Conservation (phyloP, 2,329 filamentous ascomycete genomes). For the Aspergillus tamarii region DNA sequence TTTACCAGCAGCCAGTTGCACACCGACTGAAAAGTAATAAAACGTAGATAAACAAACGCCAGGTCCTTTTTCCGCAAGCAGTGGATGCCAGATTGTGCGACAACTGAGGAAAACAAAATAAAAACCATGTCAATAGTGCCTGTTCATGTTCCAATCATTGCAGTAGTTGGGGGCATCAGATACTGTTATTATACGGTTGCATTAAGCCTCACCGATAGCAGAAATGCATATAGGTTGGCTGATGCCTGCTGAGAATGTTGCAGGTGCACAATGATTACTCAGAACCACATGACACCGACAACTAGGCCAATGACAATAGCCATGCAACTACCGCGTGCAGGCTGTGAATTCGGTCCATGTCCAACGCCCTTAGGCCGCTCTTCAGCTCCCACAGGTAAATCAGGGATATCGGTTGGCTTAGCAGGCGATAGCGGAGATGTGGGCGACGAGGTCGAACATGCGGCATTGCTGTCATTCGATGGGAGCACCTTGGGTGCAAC, state of each 20-base stretch:
- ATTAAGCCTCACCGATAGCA: not conserved
- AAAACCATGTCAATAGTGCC: not conserved
- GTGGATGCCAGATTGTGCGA: not conserved
- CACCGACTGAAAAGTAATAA: not conserved
- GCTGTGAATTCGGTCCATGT: constrained; percentile 27
- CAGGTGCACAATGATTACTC: not conserved
- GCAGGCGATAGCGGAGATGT: not conserved
- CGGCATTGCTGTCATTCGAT: constrained; percentile 6
- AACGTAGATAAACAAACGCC: not conserved
- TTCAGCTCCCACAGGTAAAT: constrained; percentile 17
- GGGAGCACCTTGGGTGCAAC: not conserved
- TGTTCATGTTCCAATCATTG: not conserved
- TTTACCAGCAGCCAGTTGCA: not conserved
- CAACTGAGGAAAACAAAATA: not conserved
- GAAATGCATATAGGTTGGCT: not conserved
- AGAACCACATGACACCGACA: constrained; percentile 43
- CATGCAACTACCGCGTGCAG: constrained; percentile 41
- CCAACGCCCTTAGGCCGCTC: constrained; percentile 30
- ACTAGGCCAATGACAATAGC: constrained; percentile 41
- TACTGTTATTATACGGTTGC: not conserved
- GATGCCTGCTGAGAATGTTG: not conserved
- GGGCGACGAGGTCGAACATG: not conserved
- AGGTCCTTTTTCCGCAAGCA: not conserved
- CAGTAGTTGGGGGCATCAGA: not conserved
- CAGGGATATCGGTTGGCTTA: constrained; percentile 10